Base-by-base conservation (phyloP, 2,329 filamentous ascomycete species). In the Aphanoascus verrucosus region DNA sequence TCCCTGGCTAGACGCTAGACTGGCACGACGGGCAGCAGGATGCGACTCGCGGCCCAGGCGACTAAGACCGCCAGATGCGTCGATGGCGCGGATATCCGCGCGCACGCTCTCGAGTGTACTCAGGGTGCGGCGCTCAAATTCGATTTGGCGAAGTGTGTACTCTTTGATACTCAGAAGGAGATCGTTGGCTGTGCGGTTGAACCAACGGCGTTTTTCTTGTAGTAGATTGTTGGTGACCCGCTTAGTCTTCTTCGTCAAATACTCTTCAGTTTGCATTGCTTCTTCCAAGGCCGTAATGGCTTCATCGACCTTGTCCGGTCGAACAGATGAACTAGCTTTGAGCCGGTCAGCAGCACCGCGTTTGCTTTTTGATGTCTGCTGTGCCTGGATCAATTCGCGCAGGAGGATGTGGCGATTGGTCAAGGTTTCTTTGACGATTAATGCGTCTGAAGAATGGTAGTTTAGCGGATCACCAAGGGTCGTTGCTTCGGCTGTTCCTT, bases 351-450 rank as follows among this genome's bases (percentile, higher is more conserved):
- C 89, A 1, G 90, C 88, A 58, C 84, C 82, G 38, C 93, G 80
- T 68, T 89, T 93, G 69, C 82, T 87, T 58, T 86, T 83, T 1
- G 90, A 89, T 19, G 77, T 77, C 66, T 94, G 86, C 67, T 97
- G 90, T 0, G 93, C 90, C 69, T 96, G 88, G 23, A 94, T 73
- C 56, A 97, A 83, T 65, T 98, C 93, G 55, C 93, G 88, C 42
- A 95, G 85, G 17, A 98, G 79, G 58, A 98, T 95, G 71, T 98
- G 93, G 11, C 93, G 86, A 72, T 98, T 98, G 3, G 93, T 98
- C 58, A 98, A 79, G 9, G 90, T 95, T 67, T 98, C 93, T 70
- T 98, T 98, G 60, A 97, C 93, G 62, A 97, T 94, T 66, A 96
- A 94, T 43, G 93, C 88, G 69, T 98, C 93, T 54, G 88, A 84